phyloP scores from a whole-genome alignment of 2,329 filamentous ascomycete genomes.

The Hypoxylon sp. region DNA sequence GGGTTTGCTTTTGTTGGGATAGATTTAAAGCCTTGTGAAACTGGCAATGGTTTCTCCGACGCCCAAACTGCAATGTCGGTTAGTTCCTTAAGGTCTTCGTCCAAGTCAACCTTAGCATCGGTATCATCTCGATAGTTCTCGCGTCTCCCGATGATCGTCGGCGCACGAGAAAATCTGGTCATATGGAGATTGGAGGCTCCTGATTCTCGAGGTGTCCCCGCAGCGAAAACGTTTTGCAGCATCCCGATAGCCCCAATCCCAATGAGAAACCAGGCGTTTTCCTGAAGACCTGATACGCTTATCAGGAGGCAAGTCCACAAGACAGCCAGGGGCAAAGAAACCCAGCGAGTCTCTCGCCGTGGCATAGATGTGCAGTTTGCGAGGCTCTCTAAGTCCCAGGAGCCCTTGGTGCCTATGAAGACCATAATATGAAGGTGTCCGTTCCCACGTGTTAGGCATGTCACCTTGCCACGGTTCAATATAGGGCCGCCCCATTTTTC shows the following conservation, averaged over 20 bases:
- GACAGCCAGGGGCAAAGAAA: conserved; percentile 18
- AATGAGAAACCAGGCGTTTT: conserved; percentile 31
- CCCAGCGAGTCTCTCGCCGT: conserved; percentile 23
- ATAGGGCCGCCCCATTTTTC: conserved; percentile 31
- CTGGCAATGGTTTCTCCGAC: background rate
- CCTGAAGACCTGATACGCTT: conserved; percentile 21
- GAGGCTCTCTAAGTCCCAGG: conserved; percentile 32
- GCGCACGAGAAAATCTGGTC: background rate
- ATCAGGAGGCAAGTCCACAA: conserved; percentile 31
- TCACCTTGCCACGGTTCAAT: conserved; percentile 21
- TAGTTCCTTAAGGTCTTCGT: conserved; percentile 2
- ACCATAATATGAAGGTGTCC: conserved; percentile 28
- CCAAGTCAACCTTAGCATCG: conserved; percentile 1
- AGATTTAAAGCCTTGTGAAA: background rate
- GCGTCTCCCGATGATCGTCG: conserved; percentile 13
- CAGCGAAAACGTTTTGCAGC: conserved; percentile 35
- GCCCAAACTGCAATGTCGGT: conserved; percentile 1
- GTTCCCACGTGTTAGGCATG: conserved; percentile 37
- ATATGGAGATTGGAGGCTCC: background rate
- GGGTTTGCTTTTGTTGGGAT: background rate
- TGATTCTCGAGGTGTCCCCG: conserved; percentile 20
- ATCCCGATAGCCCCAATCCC: conserved; percentile 34
- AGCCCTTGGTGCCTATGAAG: conserved; percentile 12
- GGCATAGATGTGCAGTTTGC: conserved; percentile 9
- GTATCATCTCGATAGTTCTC: conserved; percentile 2